These are phyloP conservation scores for Porcisia hertigi DNA, from an alignment of 208 protist species.

Conservation along the genomic window DNA sequence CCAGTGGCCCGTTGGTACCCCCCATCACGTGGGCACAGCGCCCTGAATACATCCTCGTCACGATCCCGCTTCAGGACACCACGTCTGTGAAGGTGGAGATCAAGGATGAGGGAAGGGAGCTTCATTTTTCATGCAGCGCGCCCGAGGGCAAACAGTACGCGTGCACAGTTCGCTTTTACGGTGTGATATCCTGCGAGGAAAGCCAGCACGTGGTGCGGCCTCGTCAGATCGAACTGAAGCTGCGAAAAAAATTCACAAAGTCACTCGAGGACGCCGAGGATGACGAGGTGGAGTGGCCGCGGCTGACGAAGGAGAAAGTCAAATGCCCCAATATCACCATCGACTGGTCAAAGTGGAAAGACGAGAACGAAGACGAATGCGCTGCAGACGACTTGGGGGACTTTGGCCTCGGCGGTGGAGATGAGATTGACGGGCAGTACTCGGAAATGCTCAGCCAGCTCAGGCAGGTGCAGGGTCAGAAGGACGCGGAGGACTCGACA, in stretches of 20 bases:
- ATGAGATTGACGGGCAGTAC: constrained; percentile 27
- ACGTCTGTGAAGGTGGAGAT: constrained; percentile 67
- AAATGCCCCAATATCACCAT: constrained; percentile 76
- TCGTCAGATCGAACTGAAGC: constrained; percentile 76
- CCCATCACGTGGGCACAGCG: constrained; percentile 87
- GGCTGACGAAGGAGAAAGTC: constrained; percentile 65
- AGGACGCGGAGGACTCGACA: constrained; percentile 29
- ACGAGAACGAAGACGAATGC: constrained; percentile 67
- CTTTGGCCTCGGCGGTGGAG: constrained; percentile 31
- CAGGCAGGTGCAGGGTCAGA: constrained; percentile 38
- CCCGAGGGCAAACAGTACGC: constrained; percentile 49
- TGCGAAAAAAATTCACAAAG: constrained; percentile 58
- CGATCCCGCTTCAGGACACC: constrained; percentile 78
- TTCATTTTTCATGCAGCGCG: constrained; percentile 45
- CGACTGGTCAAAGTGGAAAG: constrained; percentile 86
- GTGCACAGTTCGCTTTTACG: constrained; percentile 59
- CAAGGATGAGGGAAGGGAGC: constrained; percentile 42
- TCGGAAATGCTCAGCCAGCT: constrained; percentile 50
- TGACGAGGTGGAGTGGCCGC: constrained; percentile 67
- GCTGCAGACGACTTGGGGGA: constrained; percentile 33
- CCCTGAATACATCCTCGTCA: constrained; percentile 75
- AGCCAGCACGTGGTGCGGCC: constrained; percentile 71
- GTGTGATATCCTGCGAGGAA: constrained; percentile 66
- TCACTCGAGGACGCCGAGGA: constrained; percentile 40
- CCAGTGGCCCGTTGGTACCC: constrained; percentile 43